Conservation (phyloP, 2,329 filamentous ascomycete genomes). For the Trichothecium sympodiale region DNA sequence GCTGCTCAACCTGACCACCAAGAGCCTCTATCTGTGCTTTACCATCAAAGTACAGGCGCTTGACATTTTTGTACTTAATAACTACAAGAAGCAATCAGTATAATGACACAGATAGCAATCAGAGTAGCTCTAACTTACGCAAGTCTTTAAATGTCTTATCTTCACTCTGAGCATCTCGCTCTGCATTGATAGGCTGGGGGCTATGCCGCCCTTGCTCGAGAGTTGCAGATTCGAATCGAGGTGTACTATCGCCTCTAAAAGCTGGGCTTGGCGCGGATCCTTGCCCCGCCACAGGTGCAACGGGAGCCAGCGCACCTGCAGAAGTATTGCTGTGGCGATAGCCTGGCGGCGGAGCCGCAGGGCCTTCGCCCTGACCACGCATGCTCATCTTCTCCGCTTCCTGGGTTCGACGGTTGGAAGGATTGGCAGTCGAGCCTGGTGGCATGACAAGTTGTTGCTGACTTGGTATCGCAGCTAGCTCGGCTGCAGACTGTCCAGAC, state of each 20-base stretch:
- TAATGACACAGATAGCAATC: slow-evolving; percentile 13
- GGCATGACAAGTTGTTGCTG: slow-evolving; percentile 31
- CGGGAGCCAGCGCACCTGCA: slow-evolving; percentile 29
- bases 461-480: slow-evolving; percentile 16
- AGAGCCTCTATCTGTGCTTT: slow-evolving; percentile 86
- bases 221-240: slow-evolving; percentile 33
- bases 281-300: slow-evolving; percentile 27
- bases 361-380: slow-evolving; percentile 21
- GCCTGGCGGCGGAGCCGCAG: slow-evolving; percentile 34
- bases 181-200: slow-evolving; percentile 37
- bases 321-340: slow-evolving; percentile 40
- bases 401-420: slow-evolving; percentile 33
- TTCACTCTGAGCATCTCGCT: slow-evolving; percentile 30
- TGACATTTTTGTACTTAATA: slow-evolving; percentile 95
- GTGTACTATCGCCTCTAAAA: slow-evolving; percentile 28
- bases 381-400: slow-evolving; percentile 37
- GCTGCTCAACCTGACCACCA: slow-evolving; percentile 76
- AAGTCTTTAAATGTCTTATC: slow-evolving; percentile 49
- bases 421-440: slow-evolving; percentile 31
- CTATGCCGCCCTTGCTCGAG: slow-evolving; percentile 42
- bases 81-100: slow-evolving; percentile 44
- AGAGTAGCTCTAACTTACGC: slow-evolving; percentile 26
- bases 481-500: slow-evolving; percentile 18
- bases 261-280: slow-evolving; percentile 17
- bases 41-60: slow-evolving; percentile 93